A percentile compares a stretch with the other conserved stretches of the same genome.
Conservation (phyloP, 768 basidiomycete species). For the Kwoniella pini region DNA sequence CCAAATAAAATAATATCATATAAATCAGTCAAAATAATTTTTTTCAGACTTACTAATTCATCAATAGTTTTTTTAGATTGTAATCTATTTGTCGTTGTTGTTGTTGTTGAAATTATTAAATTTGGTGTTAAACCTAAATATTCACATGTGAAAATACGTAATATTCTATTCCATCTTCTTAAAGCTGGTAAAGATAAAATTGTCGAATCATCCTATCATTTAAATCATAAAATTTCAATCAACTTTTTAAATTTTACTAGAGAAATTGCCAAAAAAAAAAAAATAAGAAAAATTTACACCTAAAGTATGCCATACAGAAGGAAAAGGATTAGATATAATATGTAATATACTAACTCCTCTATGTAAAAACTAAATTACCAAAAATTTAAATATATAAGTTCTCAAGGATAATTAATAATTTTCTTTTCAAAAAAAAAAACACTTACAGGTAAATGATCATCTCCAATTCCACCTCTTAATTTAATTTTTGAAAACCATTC, state of each 20-base stretch:
- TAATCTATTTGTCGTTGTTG: background rate
- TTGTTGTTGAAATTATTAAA: background rate
- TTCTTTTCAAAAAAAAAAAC: background rate
- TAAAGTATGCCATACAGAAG: conserved; percentile 82
- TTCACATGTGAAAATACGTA: conserved; percentile 85
- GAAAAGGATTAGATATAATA: conserved; percentile 86
- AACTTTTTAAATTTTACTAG: too few species aligned
- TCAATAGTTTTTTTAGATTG: background rate
- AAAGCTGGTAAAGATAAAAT: conserved; percentile 82
- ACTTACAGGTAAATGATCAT: conserved; percentile 80
- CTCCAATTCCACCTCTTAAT: conserved; percentile 63
- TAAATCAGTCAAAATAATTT: too few species aligned
- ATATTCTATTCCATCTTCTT: conserved; percentile 82
- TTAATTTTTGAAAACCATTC: conserved; percentile 40
- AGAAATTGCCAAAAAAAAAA: too few species aligned
- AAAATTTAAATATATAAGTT: background rate
- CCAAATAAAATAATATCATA: too few species aligned
- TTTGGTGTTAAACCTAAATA: conserved; percentile 65
- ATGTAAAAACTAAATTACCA: conserved; percentile 61
- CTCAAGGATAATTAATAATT: background rate
- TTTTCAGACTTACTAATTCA: conserved; percentile 3
- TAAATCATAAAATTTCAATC: background rate
- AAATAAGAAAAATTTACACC: conserved; percentile 62
- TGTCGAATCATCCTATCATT: conserved; percentile 76
- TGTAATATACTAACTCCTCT: conserved; percentile 86